These are phyloP conservation scores for Penicillium bialowiezense DNA, from an alignment of 495 filamentous ascomycete species.

Conservation along the genomic window DNA sequence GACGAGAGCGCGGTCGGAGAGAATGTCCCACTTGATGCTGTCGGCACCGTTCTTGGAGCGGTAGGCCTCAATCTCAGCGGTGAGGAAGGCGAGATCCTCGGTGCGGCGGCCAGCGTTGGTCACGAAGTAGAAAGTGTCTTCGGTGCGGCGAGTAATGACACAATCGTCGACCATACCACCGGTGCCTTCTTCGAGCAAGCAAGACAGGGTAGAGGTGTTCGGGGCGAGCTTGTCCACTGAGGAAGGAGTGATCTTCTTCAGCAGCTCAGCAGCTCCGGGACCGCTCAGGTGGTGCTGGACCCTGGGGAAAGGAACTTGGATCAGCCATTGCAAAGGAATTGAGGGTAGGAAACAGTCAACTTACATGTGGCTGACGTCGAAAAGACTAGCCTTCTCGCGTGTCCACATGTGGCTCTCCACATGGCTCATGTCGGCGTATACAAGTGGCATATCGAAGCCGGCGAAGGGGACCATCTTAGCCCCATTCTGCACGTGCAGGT, in stretches of 20 bases:
- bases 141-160: slow-evolving; percentile 72
- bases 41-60: slow-evolving; percentile 41
- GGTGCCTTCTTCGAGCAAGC: slow-evolving; percentile 70
- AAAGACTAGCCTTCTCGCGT: slow-evolving; percentile 78
- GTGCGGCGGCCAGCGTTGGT: slow-evolving; percentile 92
- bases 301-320: slow-evolving; percentile 36
- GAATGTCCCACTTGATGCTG: slow-evolving; percentile 67
- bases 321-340: slow-evolving; percentile 7
- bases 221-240: slow-evolving; percentile 53
- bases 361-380: slow-evolving; percentile 71
- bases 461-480: slow-evolving; percentile 98
- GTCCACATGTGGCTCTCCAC: slow-evolving; percentile 84
- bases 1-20: slow-evolving; percentile 64
- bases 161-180: slow-evolving; percentile 94
- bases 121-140: slow-evolving; percentile 80
- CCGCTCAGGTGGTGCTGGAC: slow-evolving; percentile 72
- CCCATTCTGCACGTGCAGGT: slow-evolving; percentile 74
- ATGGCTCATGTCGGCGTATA: slow-evolving; percentile 73
- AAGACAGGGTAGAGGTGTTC: slow-evolving; percentile 72
- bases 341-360: slow-evolving; percentile 8
- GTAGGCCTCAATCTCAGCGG: slow-evolving; percentile 57
- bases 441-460: slow-evolving; percentile 89
- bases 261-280: slow-evolving; percentile 70
- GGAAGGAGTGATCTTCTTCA: slow-evolving; percentile 77
- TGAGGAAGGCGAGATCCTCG: slow-evolving; percentile 78